Percentiles rank a stretch among this genome's conserved stretches.
phyloP scores from a whole-genome alignment of 2,329 filamentous ascomycete genomes.

The Ophiostoma piceae region DNA sequence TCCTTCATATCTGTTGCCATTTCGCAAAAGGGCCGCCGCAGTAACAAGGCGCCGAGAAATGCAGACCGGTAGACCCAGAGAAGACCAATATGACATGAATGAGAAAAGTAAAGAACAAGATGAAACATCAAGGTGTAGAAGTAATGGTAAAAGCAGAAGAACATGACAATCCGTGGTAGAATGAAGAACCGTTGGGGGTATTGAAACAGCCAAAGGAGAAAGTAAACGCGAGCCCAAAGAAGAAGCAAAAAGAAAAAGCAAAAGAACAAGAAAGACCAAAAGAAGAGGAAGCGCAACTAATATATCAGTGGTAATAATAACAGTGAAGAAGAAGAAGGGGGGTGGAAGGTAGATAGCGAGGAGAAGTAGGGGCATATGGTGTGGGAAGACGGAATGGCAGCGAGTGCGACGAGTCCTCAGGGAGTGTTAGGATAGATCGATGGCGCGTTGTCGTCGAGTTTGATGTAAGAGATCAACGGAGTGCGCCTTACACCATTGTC shows the following conservation, averaged over 20 bases:
- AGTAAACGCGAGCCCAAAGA: neutral
- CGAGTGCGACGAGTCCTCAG: neutral
- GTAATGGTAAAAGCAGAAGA: neutral
- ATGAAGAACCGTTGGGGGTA: slow-evolving; percentile 21
- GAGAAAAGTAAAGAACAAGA: neutral
- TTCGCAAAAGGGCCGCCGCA: neutral
- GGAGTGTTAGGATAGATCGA: too few relatives aligned
- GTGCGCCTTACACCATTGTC: too few relatives aligned
- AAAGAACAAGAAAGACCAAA: neutral
- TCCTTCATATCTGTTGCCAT: neutral
- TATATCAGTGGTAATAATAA: slow-evolving; percentile 10
- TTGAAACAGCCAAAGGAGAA: slow-evolving; percentile 17
- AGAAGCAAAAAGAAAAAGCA: neutral
- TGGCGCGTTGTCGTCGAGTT: too few relatives aligned
- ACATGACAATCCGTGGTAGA: neutral
- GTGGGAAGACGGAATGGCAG: neutral
- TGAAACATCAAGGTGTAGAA: too few relatives aligned
- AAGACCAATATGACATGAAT: neutral
- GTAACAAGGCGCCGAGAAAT: neutral
- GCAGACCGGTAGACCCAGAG: neutral
- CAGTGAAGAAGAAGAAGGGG: neutral
- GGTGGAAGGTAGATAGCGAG: neutral
- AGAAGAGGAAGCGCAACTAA: neutral
- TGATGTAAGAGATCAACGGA: too few relatives aligned
- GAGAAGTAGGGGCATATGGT: neutral